phyloP scores from a whole-genome alignment of 257 asterid species.

The Prunella vulgaris region DNA sequence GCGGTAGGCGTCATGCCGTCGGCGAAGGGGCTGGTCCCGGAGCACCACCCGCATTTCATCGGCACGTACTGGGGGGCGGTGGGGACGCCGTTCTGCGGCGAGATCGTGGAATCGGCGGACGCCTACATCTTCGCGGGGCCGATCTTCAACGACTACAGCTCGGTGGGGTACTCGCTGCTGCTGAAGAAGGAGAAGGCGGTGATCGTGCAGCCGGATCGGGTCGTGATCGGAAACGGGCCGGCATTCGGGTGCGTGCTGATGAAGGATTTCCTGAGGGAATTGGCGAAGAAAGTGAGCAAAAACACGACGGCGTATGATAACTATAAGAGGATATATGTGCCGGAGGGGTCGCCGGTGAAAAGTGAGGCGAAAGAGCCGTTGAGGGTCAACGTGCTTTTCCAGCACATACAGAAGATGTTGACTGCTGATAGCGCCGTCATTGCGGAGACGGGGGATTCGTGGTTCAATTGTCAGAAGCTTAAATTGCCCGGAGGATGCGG shows the following conservation, averaged over 20 bases:
- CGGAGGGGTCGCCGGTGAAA: slow-evolving; percentile 59
- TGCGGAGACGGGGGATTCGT: slow-evolving; percentile 86
- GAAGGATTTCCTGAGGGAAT: slow-evolving; percentile 55
- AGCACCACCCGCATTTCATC: slow-evolving; percentile 64
- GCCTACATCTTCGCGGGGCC: slow-evolving; percentile 76
- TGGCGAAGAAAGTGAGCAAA: slow-evolving; percentile 42
- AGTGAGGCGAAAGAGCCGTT: slow-evolving; percentile 58
- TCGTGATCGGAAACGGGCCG: slow-evolving; percentile 55
- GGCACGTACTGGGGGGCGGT: slow-evolving; percentile 90
- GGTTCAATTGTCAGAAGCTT: slow-evolving; percentile 95
- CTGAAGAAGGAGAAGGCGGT: slow-evolving; percentile 71
- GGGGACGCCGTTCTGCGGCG: slow-evolving; percentile 73
- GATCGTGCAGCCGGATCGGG: slow-evolving; percentile 71
- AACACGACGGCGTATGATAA: slow-evolving; percentile 64
- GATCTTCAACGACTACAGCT: slow-evolving; percentile 77
- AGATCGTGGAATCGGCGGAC: slow-evolving; percentile 79
- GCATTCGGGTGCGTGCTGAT: slow-evolving; percentile 74
- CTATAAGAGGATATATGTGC: slow-evolving; percentile 59
- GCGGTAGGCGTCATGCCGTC: slow-evolving; percentile 72
- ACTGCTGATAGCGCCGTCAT: slow-evolving; percentile 52
- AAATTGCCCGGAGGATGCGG: slow-evolving; percentile 78
- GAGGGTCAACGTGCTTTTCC: slow-evolving; percentile 70
- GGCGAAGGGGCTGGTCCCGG: slow-evolving; percentile 83
- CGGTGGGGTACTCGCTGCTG: slow-evolving; percentile 77
- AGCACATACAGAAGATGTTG: slow-evolving; percentile 69